Base-by-base conservation (phyloP, 306 rosid genomes). In the Mucuna pruriens region DNA sequence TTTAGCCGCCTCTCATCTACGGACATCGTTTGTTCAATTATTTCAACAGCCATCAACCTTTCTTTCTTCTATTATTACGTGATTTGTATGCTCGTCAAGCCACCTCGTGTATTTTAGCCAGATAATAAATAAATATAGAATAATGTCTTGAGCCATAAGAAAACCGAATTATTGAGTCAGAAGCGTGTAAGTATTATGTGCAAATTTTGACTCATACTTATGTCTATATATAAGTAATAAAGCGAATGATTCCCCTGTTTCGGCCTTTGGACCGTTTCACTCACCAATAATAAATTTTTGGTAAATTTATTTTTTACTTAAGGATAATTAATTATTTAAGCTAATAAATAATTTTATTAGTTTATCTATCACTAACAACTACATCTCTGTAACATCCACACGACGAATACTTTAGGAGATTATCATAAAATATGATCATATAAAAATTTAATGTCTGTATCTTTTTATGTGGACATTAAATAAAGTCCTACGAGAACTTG, bases 1-100 rank as follows among this genome's bases (percentile, higher is more conserved):
- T 71, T 33, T 4, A 85, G 98, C 99, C 96, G 97, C 98, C 97
- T 78, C 75, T 31, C 2, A 85, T 91, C 92, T 20, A 89, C 85
- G 93, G 94, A 7, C 31, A 0, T 0, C 2, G 44, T 74, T 68
- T 6, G 66, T 78, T 86, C 84, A 69, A 85, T 71, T 55, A 80
- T 85, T 84, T 89, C 98, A 88, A 89, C 93, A 60, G 87, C 82
- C 83, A 60, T 72, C 83, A 1, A 48, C 62, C 65, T 31, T 49
- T 22, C 17, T 10, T 17, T 80, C 29, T 38, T 63, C 68, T 74
- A 33, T 72, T 22, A 15, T 57, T n/a, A 26, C 26, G 45, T 78
- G 57, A 55, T 79, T 54, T 25, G 8, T 51, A 40, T 34, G 31
- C n/a, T 45, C 46, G 23, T 63, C 45, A 34, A 45, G 86, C 39